These are phyloP conservation scores for Vigna angularis DNA, from an alignment of 306 rosid species.

Conservation along the genomic window DNA sequence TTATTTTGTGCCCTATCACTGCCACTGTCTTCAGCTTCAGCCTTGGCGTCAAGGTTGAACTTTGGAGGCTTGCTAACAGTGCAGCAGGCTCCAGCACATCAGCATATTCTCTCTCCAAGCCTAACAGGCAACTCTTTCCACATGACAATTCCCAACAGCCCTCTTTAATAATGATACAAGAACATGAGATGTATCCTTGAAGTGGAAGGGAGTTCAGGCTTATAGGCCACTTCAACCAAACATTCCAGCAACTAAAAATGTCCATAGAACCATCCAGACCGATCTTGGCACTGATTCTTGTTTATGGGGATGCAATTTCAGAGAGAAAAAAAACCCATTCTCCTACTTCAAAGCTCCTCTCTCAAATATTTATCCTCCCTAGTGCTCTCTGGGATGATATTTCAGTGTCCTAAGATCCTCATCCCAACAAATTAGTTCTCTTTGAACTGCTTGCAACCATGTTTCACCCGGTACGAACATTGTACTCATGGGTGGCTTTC, in stretches of 20 bases:
- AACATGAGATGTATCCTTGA: not conserved
- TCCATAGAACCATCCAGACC: too few species aligned
- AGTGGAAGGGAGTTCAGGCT: not conserved
- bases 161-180: not conserved
- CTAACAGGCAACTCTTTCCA: not conserved
- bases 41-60: not conserved
- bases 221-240: too few species aligned
- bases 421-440: too few species aligned
- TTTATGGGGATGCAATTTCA: not conserved
- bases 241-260: too few species aligned
- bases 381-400: too few species aligned
- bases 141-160: not conserved
- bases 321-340: not conserved
- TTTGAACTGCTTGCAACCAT: too few species aligned
- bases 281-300: too few species aligned
- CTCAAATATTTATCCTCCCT: too few species aligned
- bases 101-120: not conserved
- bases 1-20: not conserved
- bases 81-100: not conserved
- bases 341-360: too few species aligned
- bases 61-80: not conserved
- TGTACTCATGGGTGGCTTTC: too few species aligned
- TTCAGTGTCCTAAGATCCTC: too few species aligned
- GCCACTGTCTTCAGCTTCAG: not conserved
- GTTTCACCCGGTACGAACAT: too few species aligned